Percentiles rank a stretch among this genome's conserved stretches.
These are phyloP conservation scores for Funneliformis geosporum DNA, from an alignment of 192 early-diverging fungal species.

Conservation along the genomic window DNA sequence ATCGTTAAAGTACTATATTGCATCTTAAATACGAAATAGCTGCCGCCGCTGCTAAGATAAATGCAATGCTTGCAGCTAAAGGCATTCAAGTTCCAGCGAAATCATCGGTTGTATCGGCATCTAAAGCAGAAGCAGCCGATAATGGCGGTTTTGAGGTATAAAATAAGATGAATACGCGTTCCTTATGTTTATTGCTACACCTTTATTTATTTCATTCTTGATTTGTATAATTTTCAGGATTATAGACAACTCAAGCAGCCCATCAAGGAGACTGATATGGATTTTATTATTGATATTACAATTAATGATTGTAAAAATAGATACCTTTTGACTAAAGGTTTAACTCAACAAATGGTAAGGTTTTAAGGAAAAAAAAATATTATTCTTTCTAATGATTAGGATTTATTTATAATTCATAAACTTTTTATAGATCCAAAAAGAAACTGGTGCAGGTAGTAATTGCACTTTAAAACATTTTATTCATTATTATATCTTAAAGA, in stretches of 20 bases:
- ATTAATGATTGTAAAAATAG: slow-evolving; percentile 85
- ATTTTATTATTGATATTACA: slow-evolving; percentile 65
- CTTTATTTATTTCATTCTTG: background rate
- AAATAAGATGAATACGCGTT: background rate
- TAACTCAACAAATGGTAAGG: slow-evolving; percentile 65
- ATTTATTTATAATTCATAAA: background rate
- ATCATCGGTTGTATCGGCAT: slow-evolving; percentile 9
- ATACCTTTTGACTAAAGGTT: slow-evolving; percentile 76
- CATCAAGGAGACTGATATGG: slow-evolving; percentile 41
- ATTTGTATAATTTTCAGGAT: background rate
- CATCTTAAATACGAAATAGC: slow-evolving; percentile 28
- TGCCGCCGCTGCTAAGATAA: slow-evolving; percentile 55
- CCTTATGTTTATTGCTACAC: background rate
- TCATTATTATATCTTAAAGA: background rate
- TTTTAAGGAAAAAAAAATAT: background rate
- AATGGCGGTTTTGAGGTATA: background rate
- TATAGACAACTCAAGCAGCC: background rate
- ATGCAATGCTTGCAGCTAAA: slow-evolving; percentile 54
- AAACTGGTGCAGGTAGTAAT: slow-evolving; percentile 67
- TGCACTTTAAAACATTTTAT: background rate
- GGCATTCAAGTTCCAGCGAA: slow-evolving; percentile 45
- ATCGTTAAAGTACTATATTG: background rate
- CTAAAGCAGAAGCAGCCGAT: background rate
- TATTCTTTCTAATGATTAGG: background rate
- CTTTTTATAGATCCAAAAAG: slow-evolving; percentile 60